Conservation (phyloP, 768 basidiomycete genomes). For the Pulveroboletus sp. region DNA sequence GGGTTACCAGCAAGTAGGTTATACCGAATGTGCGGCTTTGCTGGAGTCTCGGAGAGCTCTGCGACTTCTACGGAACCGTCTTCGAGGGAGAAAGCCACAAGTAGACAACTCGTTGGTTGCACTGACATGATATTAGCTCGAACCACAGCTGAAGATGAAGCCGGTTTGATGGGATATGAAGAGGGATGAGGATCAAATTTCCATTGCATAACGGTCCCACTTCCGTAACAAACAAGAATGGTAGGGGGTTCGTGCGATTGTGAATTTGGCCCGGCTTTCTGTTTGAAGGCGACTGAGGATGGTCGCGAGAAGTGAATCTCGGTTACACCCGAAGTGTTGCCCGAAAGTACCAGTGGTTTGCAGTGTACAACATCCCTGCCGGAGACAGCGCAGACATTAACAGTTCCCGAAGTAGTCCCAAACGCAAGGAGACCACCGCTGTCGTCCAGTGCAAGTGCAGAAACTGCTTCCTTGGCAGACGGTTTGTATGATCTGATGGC, state of each 20-base stretch:
- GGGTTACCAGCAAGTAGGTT: conserved; percentile 56
- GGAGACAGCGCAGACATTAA: conserved; percentile 59
- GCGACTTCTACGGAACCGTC: conserved; percentile 65
- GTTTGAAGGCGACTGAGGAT: conserved; percentile 8
- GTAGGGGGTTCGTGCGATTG: conserved; percentile 13
- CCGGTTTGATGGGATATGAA: conserved; percentile 39
- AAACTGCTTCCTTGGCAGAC: conserved; percentile 46
- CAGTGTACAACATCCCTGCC: conserved; percentile 34
- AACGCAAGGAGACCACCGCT: conserved; percentile 61
- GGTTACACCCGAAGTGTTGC: conserved; percentile 46
- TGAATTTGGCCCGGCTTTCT: conserved; percentile 15
- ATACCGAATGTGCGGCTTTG: conserved; percentile 41
- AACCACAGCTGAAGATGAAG: conserved; percentile 40
- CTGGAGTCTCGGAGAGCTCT: conserved; percentile 45
- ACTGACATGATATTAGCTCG: conserved; percentile 48
- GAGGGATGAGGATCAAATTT: conserved; percentile 24
- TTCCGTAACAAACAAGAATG: conserved; percentile 53
- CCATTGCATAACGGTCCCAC: conserved; percentile 55
- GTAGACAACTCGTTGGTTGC: conserved; percentile 39
- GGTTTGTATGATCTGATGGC: conserved; percentile 45
- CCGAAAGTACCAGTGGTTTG: conserved; percentile 39
- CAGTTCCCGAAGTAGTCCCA: conserved; percentile 62
- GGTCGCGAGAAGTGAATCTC: conserved; percentile 44
- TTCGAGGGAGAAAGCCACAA: conserved; percentile 57
- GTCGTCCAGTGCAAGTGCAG: conserved; percentile 59